Evolutionary conservation across 495 filamentous ascomycete genomes (phyloP).

Genomic region (Penicillium argentinense): DNA sequence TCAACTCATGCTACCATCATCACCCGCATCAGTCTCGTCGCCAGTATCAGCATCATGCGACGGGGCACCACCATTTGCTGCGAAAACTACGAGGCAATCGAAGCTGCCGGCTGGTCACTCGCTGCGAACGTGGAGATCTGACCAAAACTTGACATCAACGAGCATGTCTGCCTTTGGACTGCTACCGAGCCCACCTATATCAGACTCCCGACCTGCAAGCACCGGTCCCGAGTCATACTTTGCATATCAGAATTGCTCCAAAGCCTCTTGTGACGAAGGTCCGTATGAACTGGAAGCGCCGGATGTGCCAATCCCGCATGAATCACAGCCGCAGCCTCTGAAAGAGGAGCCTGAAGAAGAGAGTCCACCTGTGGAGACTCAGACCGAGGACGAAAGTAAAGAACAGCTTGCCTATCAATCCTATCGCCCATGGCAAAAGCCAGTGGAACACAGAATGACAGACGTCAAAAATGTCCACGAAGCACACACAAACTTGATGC

Average conservation of each 20-base stretch:
- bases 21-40: conserved; percentile 25
- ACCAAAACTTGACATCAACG: conserved; percentile 36
- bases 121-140: conserved; percentile 44
- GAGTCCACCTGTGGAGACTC: no score
- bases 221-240: conserved; percentile 35
- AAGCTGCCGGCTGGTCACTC: conserved; percentile 23
- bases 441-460: conserved; percentile 5
- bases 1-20: conserved; percentile 39
- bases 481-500: conserved; percentile 39
- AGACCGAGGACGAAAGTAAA: neutral
- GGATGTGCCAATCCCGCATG: neutral
- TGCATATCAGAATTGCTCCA: conserved; percentile 18
- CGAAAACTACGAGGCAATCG: conserved; percentile 16
- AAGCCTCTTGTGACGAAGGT: neutral
- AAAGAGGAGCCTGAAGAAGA: neutral
- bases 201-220: conserved; percentile 35
- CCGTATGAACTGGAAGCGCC: neutral
- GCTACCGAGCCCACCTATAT: conserved; percentile 43
- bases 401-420: conserved; percentile 10
- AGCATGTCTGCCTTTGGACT: conserved; percentile 41
- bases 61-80: conserved; percentile 15
- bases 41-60: conserved; percentile 22
- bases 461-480: conserved; percentile 37
- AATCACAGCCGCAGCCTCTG: no score
- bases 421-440: conserved; percentile 12